These are phyloP conservation scores for Pythium pyrilobum DNA, from an alignment of 352 stramenopile genomes.

Conservation along the genomic window DNA sequence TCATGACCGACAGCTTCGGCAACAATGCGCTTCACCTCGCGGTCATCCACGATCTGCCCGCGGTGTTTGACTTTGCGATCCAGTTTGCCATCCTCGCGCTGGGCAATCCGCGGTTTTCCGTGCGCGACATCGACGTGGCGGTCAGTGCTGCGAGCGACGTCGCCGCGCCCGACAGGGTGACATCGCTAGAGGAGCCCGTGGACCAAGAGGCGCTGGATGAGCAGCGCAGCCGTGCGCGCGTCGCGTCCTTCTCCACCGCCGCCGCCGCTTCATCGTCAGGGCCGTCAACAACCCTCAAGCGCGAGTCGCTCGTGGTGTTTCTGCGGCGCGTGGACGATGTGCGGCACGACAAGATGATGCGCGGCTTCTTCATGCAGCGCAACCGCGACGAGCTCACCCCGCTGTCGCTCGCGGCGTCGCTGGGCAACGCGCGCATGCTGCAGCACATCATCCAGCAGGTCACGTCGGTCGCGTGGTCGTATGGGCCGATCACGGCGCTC, in stretches of 20 bases:
- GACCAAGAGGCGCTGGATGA: not conserved
- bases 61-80: constrained; percentile 57
- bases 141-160: not conserved
- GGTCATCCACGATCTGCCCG: constrained; percentile 47
- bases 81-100: constrained; percentile 39
- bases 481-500: constrained; percentile 46
- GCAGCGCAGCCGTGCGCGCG: not conserved
- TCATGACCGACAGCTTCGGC: constrained; percentile 44
- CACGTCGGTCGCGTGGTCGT: constrained; percentile 44
- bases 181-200: not conserved
- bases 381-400: constrained; percentile 51
- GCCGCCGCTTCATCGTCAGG: not conserved
- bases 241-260: constrained; percentile 4
- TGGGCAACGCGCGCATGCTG: constrained; percentile 51
- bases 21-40: constrained; percentile 62
- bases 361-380: constrained; percentile 34
- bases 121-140: not conserved
- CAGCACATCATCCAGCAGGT: constrained; percentile 46
- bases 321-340: constrained; percentile 25
- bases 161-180: not conserved
- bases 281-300: not conserved
- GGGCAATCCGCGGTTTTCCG: not conserved
- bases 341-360: constrained; percentile 27
- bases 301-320: constrained; percentile 26
- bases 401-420: constrained; percentile 47